A percentile compares a stretch with the other conserved stretches of the same genome.
phyloP scores from a whole-genome alignment of 2,329 filamentous ascomycete genomes.

The Dactylellina haptotyla region DNA sequence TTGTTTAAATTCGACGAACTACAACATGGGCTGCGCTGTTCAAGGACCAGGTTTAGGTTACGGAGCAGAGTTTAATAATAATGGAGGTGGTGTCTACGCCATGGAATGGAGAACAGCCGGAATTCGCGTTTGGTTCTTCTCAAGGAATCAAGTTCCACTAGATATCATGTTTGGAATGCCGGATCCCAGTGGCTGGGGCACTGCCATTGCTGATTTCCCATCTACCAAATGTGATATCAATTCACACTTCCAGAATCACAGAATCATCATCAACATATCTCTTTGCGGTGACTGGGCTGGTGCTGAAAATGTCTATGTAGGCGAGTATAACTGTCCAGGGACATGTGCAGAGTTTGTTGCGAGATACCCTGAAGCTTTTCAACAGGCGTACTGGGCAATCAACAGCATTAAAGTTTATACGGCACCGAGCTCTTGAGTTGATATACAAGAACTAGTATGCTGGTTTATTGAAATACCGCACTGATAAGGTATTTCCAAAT shows the following conservation, averaged over 20 bases:
- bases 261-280: constrained; percentile 82
- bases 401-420: constrained; percentile 74
- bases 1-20: constrained; percentile 68
- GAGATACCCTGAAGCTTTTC: constrained; percentile 75
- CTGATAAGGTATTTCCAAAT: too few relatives aligned
- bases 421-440: constrained; percentile 9
- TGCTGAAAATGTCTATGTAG: constrained; percentile 68
- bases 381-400: constrained; percentile 79
- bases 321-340: constrained; percentile 68
- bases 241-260: constrained; percentile 74
- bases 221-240: constrained; percentile 76
- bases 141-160: constrained; percentile 71
- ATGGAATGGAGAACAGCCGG: constrained; percentile 77
- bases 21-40: constrained; percentile 70
- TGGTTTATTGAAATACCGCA: too few relatives aligned
- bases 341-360: constrained; percentile 78
- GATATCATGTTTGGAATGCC: constrained; percentile 72
- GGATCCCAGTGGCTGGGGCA: constrained; percentile 74
- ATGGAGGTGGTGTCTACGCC: constrained; percentile 76
- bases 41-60: constrained; percentile 61
- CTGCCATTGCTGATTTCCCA: constrained; percentile 73
- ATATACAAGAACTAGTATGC: too few relatives aligned
- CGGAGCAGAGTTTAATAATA: constrained; percentile 76
- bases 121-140: constrained; percentile 86
- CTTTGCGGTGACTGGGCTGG: constrained; percentile 93